Evolutionary conservation across 805 yeast genomes (phyloP).

Genomic region (Yamadazyma olivae): DNA sequence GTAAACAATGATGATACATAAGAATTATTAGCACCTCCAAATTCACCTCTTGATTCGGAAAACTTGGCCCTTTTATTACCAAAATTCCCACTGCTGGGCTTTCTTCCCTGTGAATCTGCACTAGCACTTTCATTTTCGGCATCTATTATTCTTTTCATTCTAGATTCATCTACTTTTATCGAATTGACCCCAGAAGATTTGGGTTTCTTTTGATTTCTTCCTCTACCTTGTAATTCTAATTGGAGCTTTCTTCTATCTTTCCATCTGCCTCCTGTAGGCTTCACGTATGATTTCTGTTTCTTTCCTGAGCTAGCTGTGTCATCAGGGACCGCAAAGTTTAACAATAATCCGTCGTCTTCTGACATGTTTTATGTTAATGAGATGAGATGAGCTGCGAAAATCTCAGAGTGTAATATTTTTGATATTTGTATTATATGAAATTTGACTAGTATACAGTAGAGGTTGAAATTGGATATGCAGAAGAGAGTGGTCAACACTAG

Average conservation of each 20-base stretch:
- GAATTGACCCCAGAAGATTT: slow-evolving; percentile 32
- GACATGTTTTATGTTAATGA: slow-evolving; percentile 2
- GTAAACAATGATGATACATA: slow-evolving; percentile 83
- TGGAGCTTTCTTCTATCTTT: slow-evolving; percentile 69
- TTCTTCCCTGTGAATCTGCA: background rate
- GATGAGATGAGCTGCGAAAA: slow-evolving; percentile 10
- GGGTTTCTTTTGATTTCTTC: slow-evolving; percentile 17
- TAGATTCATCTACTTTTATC: slow-evolving; percentile 16
- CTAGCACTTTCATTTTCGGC: background rate
- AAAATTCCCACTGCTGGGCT: too few relatives aligned
- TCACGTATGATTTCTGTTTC: slow-evolving; percentile 23
- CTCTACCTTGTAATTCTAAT: slow-evolving; percentile 47
- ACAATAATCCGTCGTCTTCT: slow-evolving; percentile 69
- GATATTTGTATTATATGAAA: too few relatives aligned
- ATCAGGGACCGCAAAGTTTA: slow-evolving; percentile 62
- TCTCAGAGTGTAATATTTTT: background rate
- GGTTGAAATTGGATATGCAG: background rate
- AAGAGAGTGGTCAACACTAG: too few relatives aligned
- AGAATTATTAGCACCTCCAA: slow-evolving; percentile 56
- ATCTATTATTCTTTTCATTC: slow-evolving; percentile 7
- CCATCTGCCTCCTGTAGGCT: slow-evolving; percentile 76
- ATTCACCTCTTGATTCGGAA: slow-evolving; percentile 48
- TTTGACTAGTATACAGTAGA: too few relatives aligned
- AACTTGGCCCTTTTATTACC: slow-evolving; percentile 32
- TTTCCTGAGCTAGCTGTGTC: slow-evolving; percentile 20